Evolutionary conservation across 177 flowering plant species (phyloP).

Genomic region (Vitis hybrid): DNA sequence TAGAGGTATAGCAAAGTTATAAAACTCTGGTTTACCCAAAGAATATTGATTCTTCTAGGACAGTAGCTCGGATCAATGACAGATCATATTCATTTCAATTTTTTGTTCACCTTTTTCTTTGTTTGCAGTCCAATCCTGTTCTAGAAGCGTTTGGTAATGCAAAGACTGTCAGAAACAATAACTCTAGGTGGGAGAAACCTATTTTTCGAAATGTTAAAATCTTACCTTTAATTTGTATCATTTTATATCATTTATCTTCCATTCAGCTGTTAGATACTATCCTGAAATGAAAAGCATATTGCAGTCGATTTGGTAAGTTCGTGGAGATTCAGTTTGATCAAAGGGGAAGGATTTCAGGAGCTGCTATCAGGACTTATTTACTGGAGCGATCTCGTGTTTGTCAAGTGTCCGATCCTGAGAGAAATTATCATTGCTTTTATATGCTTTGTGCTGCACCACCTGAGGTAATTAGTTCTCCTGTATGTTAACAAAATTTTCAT

Average conservation of each 20-base stretch:
- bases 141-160: constrained; percentile 99
- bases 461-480: constrained; percentile 51
- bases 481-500: neutral
- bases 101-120: constrained; percentile 1
- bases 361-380: constrained; percentile 94
- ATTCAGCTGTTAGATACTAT: constrained; percentile 7
- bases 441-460: constrained; percentile 98
- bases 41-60: neutral
- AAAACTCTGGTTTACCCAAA: constrained; percentile 1
- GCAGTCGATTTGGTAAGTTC: constrained; percentile 98
- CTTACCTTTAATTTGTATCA: neutral
- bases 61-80: neutral
- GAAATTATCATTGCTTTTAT: constrained; percentile 99
- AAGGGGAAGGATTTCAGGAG: constrained; percentile 88
- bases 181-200: constrained; percentile 67
- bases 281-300: constrained; percentile 13
- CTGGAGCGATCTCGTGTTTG: constrained; percentile 97
- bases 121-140: constrained; percentile 94
- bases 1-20: constrained; percentile 54
- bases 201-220: neutral
- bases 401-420: constrained; percentile 97
- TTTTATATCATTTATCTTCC: constrained; percentile 1
- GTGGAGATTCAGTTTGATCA: constrained; percentile 95
- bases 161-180: constrained; percentile 95
- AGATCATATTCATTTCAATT: neutral